phyloP scores from a whole-genome alignment of 805 yeast genomes.

The Komagataella mondaviorum region DNA sequence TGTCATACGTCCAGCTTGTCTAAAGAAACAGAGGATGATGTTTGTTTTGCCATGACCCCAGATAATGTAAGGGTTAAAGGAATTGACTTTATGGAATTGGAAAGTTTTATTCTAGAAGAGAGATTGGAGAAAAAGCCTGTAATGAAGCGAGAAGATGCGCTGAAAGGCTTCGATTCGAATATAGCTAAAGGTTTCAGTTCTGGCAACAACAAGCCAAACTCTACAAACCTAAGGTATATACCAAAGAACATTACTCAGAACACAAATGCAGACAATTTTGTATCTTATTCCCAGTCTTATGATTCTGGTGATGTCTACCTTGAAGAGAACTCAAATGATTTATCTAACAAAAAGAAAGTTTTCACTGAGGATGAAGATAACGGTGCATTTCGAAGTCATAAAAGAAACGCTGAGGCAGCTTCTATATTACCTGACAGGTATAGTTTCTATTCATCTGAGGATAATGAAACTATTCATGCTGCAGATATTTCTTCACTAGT shows the following conservation, averaged over 20 bases:
- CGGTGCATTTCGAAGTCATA: too few species aligned
- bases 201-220: conserved; percentile 22
- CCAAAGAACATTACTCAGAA: too few species aligned
- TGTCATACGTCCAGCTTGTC: conserved; percentile 66
- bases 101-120: conserved; percentile 59
- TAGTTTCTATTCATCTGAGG: conserved; percentile 68
- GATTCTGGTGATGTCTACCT: too few species aligned
- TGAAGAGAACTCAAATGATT: too few species aligned
- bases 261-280: too few species aligned
- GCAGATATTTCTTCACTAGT: conserved; percentile 74
- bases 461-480: conserved; percentile 82
- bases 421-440: conserved; percentile 57
- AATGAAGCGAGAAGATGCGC: conserved; percentile 18
- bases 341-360: too few species aligned
- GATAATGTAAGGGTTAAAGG: conserved; percentile 52
- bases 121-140: conserved; percentile 31
- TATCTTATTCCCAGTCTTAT: too few species aligned
- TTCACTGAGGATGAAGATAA: too few species aligned
- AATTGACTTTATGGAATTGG: conserved; percentile 84
- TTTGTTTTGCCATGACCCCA: conserved; percentile 85
- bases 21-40: conserved; percentile 94
- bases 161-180: conserved; percentile 11
- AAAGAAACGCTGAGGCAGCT: too few species aligned
- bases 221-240: conserved; percentile 50
- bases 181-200: too few species aligned